phyloP scores from a whole-genome alignment of 2,329 filamentous ascomycete genomes.

The Zymoseptoria tritici region DNA sequence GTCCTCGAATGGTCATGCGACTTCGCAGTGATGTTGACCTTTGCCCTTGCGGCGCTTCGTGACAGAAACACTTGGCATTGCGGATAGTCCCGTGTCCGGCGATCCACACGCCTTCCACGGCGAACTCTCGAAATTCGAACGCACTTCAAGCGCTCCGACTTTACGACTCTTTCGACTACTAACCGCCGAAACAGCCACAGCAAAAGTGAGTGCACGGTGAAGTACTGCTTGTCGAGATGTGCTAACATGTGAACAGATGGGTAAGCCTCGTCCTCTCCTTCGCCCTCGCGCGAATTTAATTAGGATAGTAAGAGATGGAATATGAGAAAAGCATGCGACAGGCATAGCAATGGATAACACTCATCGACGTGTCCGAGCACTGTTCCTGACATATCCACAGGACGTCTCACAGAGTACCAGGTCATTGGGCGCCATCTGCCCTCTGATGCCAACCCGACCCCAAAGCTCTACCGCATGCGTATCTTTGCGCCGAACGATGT shows the following conservation, averaged over 20 bases:
- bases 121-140: neutral
- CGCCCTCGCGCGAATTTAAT: slow-evolving; percentile 10
- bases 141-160: neutral
- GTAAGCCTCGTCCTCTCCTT: slow-evolving; percentile 41
- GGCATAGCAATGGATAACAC: neutral
- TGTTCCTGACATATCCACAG: slow-evolving; percentile 3
- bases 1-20: neutral
- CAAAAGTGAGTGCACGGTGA: slow-evolving; percentile 21
- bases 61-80: neutral
- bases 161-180: neutral
- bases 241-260: slow-evolving; percentile 47
- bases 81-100: neutral
- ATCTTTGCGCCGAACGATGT: slow-evolving; percentile 98
- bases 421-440: slow-evolving; percentile 99
- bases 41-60: neutral
- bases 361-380: neutral
- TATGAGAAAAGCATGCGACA: slow-evolving; percentile 1
- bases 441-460: slow-evolving; percentile 91
- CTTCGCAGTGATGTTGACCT: neutral
- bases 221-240: slow-evolving; percentile 1
- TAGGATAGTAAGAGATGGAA: slow-evolving; percentile 24
- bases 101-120: neutral
- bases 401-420: slow-evolving; percentile 93
- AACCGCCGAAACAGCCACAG: slow-evolving; percentile 10
- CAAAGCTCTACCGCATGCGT: slow-evolving; percentile 99